Evolutionary conservation across 2,329 filamentous ascomycete genomes (phyloP).

Genomic region (Lecanicillium sp.): DNA sequence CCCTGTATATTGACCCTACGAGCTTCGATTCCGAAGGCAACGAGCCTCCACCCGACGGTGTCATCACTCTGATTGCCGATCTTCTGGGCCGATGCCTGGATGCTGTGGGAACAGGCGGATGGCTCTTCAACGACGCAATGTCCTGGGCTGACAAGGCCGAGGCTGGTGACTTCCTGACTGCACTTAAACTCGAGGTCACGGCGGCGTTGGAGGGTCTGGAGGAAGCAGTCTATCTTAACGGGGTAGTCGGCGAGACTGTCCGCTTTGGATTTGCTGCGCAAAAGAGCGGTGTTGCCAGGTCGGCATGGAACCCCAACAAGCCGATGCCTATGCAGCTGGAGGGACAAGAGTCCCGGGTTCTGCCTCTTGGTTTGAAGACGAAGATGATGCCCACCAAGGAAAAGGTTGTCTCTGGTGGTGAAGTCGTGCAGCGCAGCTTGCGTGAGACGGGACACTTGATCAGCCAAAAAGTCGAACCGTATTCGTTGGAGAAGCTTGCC

Average conservation of each 20-base stretch:
- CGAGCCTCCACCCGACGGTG: slow-evolving; percentile 51
- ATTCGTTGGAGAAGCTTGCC: slow-evolving; percentile 71
- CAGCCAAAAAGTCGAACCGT: slow-evolving; percentile 71
- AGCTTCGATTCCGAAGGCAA: slow-evolving; percentile 33
- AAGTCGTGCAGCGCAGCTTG: slow-evolving; percentile 58
- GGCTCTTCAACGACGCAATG: slow-evolving; percentile 56
- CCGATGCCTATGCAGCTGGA: slow-evolving; percentile 33
- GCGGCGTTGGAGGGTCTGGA: slow-evolving; percentile 65
- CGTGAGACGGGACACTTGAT: slow-evolving; percentile 71
- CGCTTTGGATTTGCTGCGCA: slow-evolving; percentile 43
- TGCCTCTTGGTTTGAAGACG: slow-evolving; percentile 68
- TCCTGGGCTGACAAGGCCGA: slow-evolving; percentile 42
- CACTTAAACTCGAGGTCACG: slow-evolving; percentile 59
- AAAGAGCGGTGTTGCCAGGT: slow-evolving; percentile 20
- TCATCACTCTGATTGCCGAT: slow-evolving; percentile 62
- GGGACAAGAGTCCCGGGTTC: slow-evolving; percentile 37
- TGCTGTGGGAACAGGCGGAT: slow-evolving; percentile 65
- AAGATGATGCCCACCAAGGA: slow-evolving; percentile 38
- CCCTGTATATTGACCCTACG: slow-evolving; percentile 56
- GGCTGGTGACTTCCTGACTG: slow-evolving; percentile 54
- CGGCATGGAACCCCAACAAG: slow-evolving; percentile 27
- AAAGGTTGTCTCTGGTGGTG: slow-evolving; percentile 61
- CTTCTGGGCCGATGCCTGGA: slow-evolving; percentile 67
- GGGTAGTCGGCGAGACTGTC: slow-evolving; percentile 57
- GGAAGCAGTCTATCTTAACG: slow-evolving; percentile 57